Percentiles rank a stretch among this genome's conserved stretches.
Evolutionary conservation across 2,329 filamentous ascomycete genomes (phyloP).

Genomic region (Aschersonia sp.): DNA sequence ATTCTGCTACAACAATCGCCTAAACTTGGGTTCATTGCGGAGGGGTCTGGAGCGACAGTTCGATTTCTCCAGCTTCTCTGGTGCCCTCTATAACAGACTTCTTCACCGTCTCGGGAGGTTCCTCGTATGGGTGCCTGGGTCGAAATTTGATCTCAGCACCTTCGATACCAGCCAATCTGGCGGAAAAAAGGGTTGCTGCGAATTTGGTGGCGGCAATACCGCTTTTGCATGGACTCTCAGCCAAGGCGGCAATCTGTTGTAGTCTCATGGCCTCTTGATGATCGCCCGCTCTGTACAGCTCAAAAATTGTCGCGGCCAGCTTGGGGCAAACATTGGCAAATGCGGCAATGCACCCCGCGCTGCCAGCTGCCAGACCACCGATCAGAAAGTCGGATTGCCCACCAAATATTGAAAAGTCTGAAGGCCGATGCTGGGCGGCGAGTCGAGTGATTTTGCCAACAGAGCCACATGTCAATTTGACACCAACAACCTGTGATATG

Average conservation of each 20-base stretch:
- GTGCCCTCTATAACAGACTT: slow-evolving; percentile 1
- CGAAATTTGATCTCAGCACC: slow-evolving; percentile 4
- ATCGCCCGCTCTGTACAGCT: slow-evolving; percentile 1
- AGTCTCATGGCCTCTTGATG: slow-evolving; percentile 1
- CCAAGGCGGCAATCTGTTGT: slow-evolving; percentile 5
- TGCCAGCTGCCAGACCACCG: slow-evolving; percentile 42
- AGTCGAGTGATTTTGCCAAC: slow-evolving; percentile 58
- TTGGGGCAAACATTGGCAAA: slow-evolving; percentile 48
- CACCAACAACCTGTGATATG: slow-evolving; percentile 47
- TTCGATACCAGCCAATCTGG: slow-evolving; percentile 5
- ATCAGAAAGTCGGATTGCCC: slow-evolving; percentile 62
- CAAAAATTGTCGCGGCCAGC: slow-evolving; percentile 20
- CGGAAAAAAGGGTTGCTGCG: slow-evolving; percentile 4
- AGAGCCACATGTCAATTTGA: slow-evolving; percentile 60
- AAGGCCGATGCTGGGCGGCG: slow-evolving; percentile 29
- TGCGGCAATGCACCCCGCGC: slow-evolving; percentile 45
- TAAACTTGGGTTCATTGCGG: background rate
- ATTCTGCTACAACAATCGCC: too few relatives aligned
- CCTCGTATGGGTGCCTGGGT: slow-evolving; percentile 7
- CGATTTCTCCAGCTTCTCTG: slow-evolving; percentile 2
- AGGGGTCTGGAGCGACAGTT: slow-evolving; percentile 1
- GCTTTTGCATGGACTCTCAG: slow-evolving; percentile 6
- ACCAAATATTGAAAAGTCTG: slow-evolving; percentile 52
- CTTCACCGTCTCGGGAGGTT: slow-evolving; percentile 1
- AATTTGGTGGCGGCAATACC: slow-evolving; percentile 5